Evolutionary conservation across 2,329 filamentous ascomycete genomes (phyloP).

Genomic region (Neophaeococcomyces mojaviensis): DNA sequence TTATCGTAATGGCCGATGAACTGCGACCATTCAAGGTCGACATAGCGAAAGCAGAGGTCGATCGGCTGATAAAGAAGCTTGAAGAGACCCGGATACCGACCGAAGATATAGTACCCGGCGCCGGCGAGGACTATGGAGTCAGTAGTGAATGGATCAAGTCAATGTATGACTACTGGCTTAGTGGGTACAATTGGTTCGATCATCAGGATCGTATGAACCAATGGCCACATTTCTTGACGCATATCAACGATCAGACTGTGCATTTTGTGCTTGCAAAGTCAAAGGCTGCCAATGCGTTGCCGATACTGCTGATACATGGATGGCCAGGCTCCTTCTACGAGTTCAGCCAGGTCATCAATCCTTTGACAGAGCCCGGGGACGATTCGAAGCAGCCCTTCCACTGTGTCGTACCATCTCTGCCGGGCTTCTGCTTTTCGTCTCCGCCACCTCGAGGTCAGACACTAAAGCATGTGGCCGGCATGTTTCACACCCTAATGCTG

Average conservation of each 20-base stretch:
- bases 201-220: conserved; percentile 11
- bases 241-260: conserved; percentile 13
- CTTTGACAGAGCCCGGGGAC: conserved; percentile 21
- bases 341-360: conserved; percentile 25
- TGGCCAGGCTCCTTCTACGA: conserved; percentile 33
- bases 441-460: conserved; percentile 27
- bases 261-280: conserved; percentile 23
- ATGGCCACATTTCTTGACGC: conserved; percentile 8
- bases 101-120: conserved; percentile 13
- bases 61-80: conserved; percentile 11
- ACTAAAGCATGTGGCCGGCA: conserved; percentile 21
- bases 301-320: conserved; percentile 31
- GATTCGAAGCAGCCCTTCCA: conserved; percentile 24
- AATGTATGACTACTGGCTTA: conserved; percentile 12
- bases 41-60: conserved; percentile 10
- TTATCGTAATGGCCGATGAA: not conserved
- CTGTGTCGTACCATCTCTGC: conserved; percentile 25
- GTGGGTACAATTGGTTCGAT: conserved; percentile 13
- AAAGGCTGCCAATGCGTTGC: conserved; percentile 25
- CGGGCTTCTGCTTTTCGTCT: conserved; percentile 25
- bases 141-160: conserved; percentile 11
- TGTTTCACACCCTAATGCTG: conserved; percentile 60
- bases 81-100: conserved; percentile 13
- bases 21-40: conserved; percentile 15
- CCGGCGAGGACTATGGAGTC: conserved; percentile 12